phyloP scores from a whole-genome alignment of 805 yeast genomes.

The Lipomyces starkeyi region DNA sequence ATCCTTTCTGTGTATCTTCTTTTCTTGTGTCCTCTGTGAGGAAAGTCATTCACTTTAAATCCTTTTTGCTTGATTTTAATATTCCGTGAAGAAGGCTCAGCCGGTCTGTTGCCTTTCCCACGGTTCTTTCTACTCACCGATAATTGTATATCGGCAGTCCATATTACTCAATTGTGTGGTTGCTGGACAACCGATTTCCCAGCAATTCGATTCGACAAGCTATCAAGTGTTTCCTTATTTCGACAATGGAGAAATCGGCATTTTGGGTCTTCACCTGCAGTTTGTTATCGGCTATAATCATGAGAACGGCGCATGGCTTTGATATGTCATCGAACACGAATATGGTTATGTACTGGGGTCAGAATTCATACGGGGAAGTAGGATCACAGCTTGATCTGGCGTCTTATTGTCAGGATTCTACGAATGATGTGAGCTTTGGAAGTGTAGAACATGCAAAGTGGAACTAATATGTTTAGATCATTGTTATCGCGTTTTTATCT shows the following conservation, averaged over 20 bases:
- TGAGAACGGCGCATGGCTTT: conserved; percentile 22
- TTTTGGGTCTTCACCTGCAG: not conserved
- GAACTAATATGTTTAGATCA: conserved; percentile 42
- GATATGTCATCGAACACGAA: conserved; percentile 53
- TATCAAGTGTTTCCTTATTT: not conserved
- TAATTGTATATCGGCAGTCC: not conserved
- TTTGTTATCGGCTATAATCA: not conserved
- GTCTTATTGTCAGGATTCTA: conserved; percentile 67
- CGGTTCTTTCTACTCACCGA: not conserved
- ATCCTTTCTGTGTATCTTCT: too few relatives aligned
- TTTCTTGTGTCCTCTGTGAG: not conserved
- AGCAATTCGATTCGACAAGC: not conserved
- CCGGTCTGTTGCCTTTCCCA: not conserved
- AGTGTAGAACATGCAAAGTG: conserved; percentile 36
- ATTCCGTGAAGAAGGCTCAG: not conserved
- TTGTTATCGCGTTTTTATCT: conserved; percentile 64
- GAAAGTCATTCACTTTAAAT: not conserved
- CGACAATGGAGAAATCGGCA: not conserved
- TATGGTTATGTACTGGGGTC: conserved; percentile 90
- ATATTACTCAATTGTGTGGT: not conserved
- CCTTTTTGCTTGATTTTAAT: not conserved
- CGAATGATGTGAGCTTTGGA: conserved; percentile 68
- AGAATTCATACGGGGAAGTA: conserved; percentile 65
- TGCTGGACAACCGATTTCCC: not conserved
- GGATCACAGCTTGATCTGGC: conserved; percentile 51